Conservation (phyloP, 805 yeast genomes). For the Candida methanosorbosa region DNA sequence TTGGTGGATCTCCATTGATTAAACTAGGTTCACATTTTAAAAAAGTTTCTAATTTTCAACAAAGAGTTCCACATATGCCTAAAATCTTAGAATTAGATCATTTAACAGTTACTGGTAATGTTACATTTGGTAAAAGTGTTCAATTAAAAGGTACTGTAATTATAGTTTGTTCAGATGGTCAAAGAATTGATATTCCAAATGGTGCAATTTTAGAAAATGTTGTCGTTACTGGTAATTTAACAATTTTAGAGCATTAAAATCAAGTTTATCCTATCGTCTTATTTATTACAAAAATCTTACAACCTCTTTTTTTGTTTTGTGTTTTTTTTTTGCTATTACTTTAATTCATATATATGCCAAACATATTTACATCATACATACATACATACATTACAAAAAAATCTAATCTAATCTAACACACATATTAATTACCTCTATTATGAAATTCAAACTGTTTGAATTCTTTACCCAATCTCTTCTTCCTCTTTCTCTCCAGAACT, state of each 20-base stretch:
- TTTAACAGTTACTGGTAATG: constrained; percentile 96
- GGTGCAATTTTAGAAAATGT: constrained; percentile 93
- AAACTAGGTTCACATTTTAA: constrained; percentile 96
- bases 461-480: constrained; percentile 77
- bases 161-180: constrained; percentile 95
- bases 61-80: constrained; percentile 92
- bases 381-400: not conserved
- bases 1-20: constrained; percentile 88
- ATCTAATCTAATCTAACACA: not conserved
- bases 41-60: constrained; percentile 85
- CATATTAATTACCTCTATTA: constrained; percentile 1
- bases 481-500: constrained; percentile 80
- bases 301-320: not conserved
- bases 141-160: constrained; percentile 95
- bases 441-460: constrained; percentile 37
- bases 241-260: constrained; percentile 80
- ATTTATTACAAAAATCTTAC: not conserved
- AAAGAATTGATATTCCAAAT: constrained; percentile 93
- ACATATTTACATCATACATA: not conserved
- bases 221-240: constrained; percentile 93
- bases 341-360: not conserved
- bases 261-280: not conserved
- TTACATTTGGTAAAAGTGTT: constrained; percentile 80
- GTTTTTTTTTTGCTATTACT: not conserved
- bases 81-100: constrained; percentile 94